Percentiles rank a stretch among this genome's conserved stretches.
Evolutionary conservation across 495 filamentous ascomycete species (phyloP).

Genomic region (Hypomontagnella submonticulosa): DNA sequence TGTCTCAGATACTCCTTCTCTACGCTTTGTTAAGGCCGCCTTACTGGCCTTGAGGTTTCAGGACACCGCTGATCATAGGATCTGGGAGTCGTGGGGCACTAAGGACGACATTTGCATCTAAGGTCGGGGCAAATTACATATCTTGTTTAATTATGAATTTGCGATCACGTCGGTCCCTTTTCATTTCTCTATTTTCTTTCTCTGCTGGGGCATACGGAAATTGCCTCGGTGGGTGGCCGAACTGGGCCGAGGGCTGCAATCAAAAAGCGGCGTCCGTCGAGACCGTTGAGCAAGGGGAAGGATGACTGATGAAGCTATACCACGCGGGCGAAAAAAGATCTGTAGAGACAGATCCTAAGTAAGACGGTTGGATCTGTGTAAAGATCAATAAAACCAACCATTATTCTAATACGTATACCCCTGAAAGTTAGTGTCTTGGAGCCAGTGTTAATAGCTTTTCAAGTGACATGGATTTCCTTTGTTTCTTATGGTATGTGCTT

Average conservation of each 20-base stretch:
- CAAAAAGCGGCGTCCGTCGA: slow-evolving; percentile 33
- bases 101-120: slow-evolving; percentile 47
- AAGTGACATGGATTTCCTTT: slow-evolving; percentile 20
- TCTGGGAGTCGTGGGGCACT: slow-evolving; percentile 37
- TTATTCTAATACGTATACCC: slow-evolving; percentile 42
- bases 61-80: slow-evolving; percentile 40
- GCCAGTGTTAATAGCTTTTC: slow-evolving; percentile 23
- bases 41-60: slow-evolving; percentile 41
- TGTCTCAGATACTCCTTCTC: slow-evolving; percentile 36
- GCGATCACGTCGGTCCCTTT: slow-evolving; percentile 44
- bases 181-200: slow-evolving; percentile 41
- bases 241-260: slow-evolving; percentile 31
- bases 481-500: neutral
- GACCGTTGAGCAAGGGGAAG: slow-evolving; percentile 38
- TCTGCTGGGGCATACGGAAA: slow-evolving; percentile 27
- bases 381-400: slow-evolving; percentile 50
- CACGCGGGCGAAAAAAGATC: slow-evolving; percentile 39
- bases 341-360: slow-evolving; percentile 37
- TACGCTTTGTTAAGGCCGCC: slow-evolving; percentile 33
- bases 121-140: slow-evolving; percentile 50
- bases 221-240: slow-evolving; percentile 42
- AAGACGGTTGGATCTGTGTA: slow-evolving; percentile 48
- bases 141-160: slow-evolving; percentile 53
- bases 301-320: slow-evolving; percentile 53
- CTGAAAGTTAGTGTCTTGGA: slow-evolving; percentile 14